Percentiles rank a stretch among this genome's conserved stretches.
These are phyloP conservation scores for Paragyromitra xinjiangensis DNA, from an alignment of 495 filamentous ascomycete species.

Conservation along the genomic window DNA sequence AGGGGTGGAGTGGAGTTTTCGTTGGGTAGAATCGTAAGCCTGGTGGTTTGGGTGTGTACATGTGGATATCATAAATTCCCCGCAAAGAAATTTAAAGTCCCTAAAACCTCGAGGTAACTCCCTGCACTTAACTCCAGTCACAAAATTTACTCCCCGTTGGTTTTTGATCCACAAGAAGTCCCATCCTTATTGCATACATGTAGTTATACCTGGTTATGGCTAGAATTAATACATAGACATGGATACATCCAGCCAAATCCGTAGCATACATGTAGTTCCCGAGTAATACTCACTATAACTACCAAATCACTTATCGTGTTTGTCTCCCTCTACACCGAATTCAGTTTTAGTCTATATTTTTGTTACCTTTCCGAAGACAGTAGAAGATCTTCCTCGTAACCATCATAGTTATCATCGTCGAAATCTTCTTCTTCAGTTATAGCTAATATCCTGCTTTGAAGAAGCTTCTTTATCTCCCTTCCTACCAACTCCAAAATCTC, in stretches of 20 bases:
- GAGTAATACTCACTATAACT: not conserved
- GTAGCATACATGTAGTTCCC: too few relatives aligned
- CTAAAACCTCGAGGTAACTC: too few relatives aligned
- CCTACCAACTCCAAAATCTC: conserved; percentile 7
- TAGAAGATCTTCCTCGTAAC: not conserved
- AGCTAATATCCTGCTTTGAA: not conserved
- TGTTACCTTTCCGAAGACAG: not conserved
- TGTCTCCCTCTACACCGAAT: not conserved
- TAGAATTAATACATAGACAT: too few relatives aligned
- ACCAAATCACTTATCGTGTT: not conserved
- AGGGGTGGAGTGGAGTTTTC: not conserved
- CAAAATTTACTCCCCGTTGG: too few relatives aligned
- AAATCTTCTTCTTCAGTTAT: not conserved
- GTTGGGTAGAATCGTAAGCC: not conserved
- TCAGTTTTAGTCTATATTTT: not conserved
- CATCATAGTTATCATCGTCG: not conserved
- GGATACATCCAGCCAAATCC: too few relatives aligned
- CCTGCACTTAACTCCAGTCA: too few relatives aligned
- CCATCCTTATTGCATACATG: too few relatives aligned
- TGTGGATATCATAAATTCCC: not conserved
- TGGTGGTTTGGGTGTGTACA: not conserved
- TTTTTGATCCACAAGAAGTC: too few relatives aligned
- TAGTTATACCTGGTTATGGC: too few relatives aligned
- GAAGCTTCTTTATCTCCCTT: conserved; percentile 1
- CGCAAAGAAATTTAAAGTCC: too few relatives aligned